Conservation (phyloP, 208 protist species). For the Vickermania ingenoplastis region DNA sequence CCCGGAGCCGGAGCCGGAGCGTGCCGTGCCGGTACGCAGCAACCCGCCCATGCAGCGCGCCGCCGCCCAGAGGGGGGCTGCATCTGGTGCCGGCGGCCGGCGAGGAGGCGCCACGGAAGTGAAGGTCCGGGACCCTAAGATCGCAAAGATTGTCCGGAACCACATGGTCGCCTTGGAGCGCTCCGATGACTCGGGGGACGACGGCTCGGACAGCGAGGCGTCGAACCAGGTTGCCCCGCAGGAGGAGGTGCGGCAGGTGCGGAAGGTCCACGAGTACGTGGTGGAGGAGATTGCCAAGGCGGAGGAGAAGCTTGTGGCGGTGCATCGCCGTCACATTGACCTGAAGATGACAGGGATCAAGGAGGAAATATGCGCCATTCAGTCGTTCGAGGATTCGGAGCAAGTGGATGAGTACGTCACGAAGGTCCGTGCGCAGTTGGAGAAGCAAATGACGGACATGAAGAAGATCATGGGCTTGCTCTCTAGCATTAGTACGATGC, state of each 20-base stretch:
- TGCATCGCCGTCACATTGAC: slow-evolving; percentile 90
- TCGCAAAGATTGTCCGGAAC: slow-evolving; percentile 79
- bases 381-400: slow-evolving; percentile 85
- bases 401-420: slow-evolving; percentile 86
- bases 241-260: slow-evolving; percentile 78
- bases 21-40: slow-evolving; percentile 4
- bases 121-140: slow-evolving; percentile 77
- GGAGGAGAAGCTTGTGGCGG: slow-evolving; percentile 89
- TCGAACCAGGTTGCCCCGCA: slow-evolving; percentile 8
- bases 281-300: slow-evolving; percentile 89
- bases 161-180: slow-evolving; percentile 70
- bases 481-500: slow-evolving; percentile 60
- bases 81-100: slow-evolving; percentile 2
- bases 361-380: slow-evolving; percentile 87
- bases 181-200: slow-evolving; percentile 41
- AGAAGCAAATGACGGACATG: slow-evolving; percentile 70
- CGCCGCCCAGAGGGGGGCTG: slow-evolving; percentile 8
- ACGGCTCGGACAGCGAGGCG: slow-evolving; percentile 38
- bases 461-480: slow-evolving; percentile 67
- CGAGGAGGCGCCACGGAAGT: slow-evolving; percentile 3
- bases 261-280: slow-evolving; percentile 84
- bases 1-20: not conserved
- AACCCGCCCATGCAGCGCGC: slow-evolving; percentile 7
- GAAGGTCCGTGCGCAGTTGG: slow-evolving; percentile 52
- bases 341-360: slow-evolving; percentile 91